These are phyloP conservation scores for Pichia sp. DNA, from an alignment of 1,139 yeast genomes.

Conservation along the genomic window DNA sequence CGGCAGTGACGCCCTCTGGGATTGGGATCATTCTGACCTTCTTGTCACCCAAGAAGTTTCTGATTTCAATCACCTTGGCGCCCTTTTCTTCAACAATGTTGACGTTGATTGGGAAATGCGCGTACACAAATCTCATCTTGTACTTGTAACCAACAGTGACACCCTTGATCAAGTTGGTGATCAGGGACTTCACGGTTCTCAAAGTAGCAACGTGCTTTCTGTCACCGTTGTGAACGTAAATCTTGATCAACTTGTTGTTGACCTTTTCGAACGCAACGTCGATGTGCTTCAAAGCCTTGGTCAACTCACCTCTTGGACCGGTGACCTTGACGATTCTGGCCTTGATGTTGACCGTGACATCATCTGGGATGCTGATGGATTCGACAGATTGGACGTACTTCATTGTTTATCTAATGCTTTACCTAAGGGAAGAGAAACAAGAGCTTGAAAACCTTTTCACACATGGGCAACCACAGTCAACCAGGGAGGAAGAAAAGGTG, in stretches of 20 bases:
- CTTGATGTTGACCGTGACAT: slow-evolving; percentile 85
- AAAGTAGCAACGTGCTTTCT: slow-evolving; percentile 99
- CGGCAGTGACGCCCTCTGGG: slow-evolving; percentile 84
- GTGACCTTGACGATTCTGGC: slow-evolving; percentile 86
- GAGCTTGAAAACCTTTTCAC: too few species aligned
- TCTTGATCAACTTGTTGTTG: slow-evolving; percentile 67
- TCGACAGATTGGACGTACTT: slow-evolving; percentile 96
- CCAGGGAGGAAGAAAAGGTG: neutral
- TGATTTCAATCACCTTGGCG: slow-evolving; percentile 80
- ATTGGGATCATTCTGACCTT: slow-evolving; percentile 83
- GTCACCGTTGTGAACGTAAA: slow-evolving; percentile 97
- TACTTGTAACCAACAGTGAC: slow-evolving; percentile 98
- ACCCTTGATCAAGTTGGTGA: slow-evolving; percentile 94
- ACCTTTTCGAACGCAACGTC: slow-evolving; percentile 88
- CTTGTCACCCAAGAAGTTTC: slow-evolving; percentile 99
- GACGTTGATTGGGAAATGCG: slow-evolving; percentile 99
- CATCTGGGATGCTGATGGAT: slow-evolving; percentile 88
- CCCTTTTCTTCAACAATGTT: slow-evolving; percentile 78
- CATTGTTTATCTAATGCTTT: slow-evolving; percentile 41
- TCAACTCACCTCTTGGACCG: slow-evolving; percentile 97
- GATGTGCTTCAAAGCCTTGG: slow-evolving; percentile 90
- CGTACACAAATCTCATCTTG: slow-evolving; percentile 99
- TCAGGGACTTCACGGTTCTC: slow-evolving; percentile 96
- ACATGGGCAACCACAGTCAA: neutral
- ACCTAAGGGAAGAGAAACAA: too few species aligned